Conservation (phyloP, 1,139 yeast genomes). For the Scheffersomyces segobiensis region DNA sequence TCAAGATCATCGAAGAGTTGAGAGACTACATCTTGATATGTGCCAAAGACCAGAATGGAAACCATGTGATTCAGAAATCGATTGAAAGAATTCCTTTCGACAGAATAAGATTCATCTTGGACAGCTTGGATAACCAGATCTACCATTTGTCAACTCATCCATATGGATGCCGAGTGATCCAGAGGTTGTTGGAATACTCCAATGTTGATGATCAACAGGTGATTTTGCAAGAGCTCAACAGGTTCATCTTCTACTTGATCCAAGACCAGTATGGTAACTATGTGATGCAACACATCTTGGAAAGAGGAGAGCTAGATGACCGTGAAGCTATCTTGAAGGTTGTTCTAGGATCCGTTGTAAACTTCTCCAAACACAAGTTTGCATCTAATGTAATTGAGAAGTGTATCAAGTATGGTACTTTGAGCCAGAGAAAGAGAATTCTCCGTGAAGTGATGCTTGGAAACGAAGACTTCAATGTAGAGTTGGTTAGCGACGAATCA, state of each 20-base stretch:
- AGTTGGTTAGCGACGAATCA: conserved; percentile 49
- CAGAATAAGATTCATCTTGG: conserved; percentile 68
- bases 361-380: conserved; percentile 89
- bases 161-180: conserved; percentile 96
- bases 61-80: conserved; percentile 95
- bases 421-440: conserved; percentile 60
- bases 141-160: conserved; percentile 93
- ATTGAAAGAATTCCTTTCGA: conserved; percentile 83
- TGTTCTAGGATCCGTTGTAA: conserved; percentile 63
- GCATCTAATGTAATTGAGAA: conserved; percentile 98
- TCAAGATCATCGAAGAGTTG: conserved; percentile 69
- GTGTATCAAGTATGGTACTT: conserved; percentile 74
- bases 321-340: conserved; percentile 42
- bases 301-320: conserved; percentile 61
- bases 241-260: conserved; percentile 72
- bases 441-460: conserved; percentile 62
- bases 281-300: conserved; percentile 93
- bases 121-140: conserved; percentile 74
- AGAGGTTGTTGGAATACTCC: conserved; percentile 81
- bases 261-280: conserved; percentile 98
- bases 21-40: conserved; percentile 69
- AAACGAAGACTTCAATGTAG: conserved; percentile 43
- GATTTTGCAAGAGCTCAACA: conserved; percentile 69
- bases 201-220: conserved; percentile 61
- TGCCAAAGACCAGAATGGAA: conserved; percentile 96